phyloP scores from a whole-genome alignment of 495 filamentous ascomycete species.

The Tuber magnatum region DNA sequence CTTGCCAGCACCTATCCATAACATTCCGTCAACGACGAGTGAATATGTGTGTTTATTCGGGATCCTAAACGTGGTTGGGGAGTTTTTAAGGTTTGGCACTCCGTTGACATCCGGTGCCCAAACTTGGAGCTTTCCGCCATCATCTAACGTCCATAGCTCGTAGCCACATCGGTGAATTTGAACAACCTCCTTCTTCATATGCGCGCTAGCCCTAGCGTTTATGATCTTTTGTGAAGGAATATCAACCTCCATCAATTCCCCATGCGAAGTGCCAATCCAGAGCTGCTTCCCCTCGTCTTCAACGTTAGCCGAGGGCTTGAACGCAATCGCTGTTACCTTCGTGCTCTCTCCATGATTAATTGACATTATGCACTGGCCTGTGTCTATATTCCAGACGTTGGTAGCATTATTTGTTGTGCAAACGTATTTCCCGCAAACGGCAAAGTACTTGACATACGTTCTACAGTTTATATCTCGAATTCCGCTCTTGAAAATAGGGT shows the following conservation, averaged over 20 bases:
- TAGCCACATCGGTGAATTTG: conserved; percentile 79
- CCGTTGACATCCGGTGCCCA: conserved; percentile 77
- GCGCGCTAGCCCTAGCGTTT: conserved; percentile 59
- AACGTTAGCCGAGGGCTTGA: conserved; percentile 68
- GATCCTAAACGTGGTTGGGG: conserved; percentile 59
- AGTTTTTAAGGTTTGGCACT: conserved; percentile 61
- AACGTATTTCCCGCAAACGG: conserved; percentile 77
- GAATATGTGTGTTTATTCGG: conserved; percentile 81
- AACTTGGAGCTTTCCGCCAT: conserved; percentile 76
- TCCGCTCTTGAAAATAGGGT: conserved; percentile 64
- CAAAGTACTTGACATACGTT: conserved; percentile 74
- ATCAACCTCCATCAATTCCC: conserved; percentile 84
- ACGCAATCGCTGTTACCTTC: conserved; percentile 70
- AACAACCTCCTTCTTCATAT: conserved; percentile 73
- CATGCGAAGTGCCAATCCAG: conserved; percentile 85
- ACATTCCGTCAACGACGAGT: conserved; percentile 64
- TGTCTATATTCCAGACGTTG: conserved; percentile 74
- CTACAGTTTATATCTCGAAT: conserved; percentile 69
- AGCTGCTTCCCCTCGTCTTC: conserved; percentile 72
- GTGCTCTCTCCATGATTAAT: conserved; percentile 70
- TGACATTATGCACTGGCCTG: conserved; percentile 73
- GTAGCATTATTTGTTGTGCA: conserved; percentile 80
- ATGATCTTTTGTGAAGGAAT: conserved; percentile 61
- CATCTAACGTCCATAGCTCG: conserved; percentile 91
- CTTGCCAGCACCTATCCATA: conserved; percentile 87